A percentile compares a stretch with the other conserved stretches of the same genome.
Conservation (phyloP, 306 rosid species). For the Vigna angularis region DNA sequence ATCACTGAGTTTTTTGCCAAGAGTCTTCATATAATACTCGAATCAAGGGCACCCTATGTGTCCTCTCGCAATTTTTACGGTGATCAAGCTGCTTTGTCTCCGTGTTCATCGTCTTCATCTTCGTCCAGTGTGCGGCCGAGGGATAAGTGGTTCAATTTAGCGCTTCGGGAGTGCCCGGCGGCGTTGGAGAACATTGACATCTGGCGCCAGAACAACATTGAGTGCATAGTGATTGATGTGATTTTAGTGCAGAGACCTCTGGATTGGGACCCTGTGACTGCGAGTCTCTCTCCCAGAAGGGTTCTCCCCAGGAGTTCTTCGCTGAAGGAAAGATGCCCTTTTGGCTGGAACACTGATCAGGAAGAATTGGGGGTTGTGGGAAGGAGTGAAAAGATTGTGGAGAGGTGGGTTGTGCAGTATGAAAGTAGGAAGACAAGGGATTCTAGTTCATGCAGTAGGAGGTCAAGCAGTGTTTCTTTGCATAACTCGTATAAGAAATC, state of each 20-base stretch:
- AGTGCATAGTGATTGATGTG: slow-evolving; percentile 79
- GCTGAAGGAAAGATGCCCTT: slow-evolving; percentile 53
- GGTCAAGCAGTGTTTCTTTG: slow-evolving; percentile 60
- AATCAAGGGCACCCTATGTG: slow-evolving; percentile 67
- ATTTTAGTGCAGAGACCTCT: slow-evolving; percentile 68
- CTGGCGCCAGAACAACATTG: slow-evolving; percentile 72
- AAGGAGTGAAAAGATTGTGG: slow-evolving; percentile 74
- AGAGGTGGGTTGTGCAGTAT: slow-evolving; percentile 85
- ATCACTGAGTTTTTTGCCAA: slow-evolving; percentile 81
- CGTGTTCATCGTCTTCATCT: slow-evolving; percentile 74
- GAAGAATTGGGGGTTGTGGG: slow-evolving; percentile 58
- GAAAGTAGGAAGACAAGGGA: slow-evolving; percentile 67
- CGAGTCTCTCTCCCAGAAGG: slow-evolving; percentile 57
- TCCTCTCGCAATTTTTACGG: slow-evolving; percentile 73
- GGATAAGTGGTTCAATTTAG: slow-evolving; percentile 92
- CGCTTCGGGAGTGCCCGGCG: slow-evolving; percentile 73
- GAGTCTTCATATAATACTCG: slow-evolving; percentile 78
- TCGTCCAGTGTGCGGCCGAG: slow-evolving; percentile 79
- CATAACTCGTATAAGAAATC: slow-evolving; percentile 70
- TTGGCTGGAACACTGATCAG: slow-evolving; percentile 56
- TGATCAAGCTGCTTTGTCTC: slow-evolving; percentile 64
- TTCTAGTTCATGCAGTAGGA: slow-evolving; percentile 60
- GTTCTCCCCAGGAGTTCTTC: slow-evolving; percentile 53
- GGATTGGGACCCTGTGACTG: slow-evolving; percentile 46
- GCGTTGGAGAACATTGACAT: slow-evolving; percentile 71